phyloP scores from a whole-genome alignment of 2,329 filamentous ascomycete genomes.

The Apiospora koreana region DNA sequence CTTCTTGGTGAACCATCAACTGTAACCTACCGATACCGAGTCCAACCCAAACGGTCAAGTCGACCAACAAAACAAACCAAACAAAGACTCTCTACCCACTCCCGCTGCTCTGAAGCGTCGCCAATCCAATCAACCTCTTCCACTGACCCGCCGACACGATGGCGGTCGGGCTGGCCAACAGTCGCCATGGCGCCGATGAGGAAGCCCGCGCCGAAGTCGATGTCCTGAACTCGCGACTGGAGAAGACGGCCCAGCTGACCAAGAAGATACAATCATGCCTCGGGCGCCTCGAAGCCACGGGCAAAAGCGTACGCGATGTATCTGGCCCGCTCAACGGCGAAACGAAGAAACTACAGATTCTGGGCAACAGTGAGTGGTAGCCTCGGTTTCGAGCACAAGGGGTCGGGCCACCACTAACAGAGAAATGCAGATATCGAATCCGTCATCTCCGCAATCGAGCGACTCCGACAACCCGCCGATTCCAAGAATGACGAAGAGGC shows the following conservation, averaged over 20 bases:
- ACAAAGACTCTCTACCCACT: neutral
- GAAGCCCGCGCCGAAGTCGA: conserved; percentile 71
- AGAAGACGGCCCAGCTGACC: conserved; percentile 89
- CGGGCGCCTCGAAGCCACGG: conserved; percentile 79
- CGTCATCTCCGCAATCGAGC: conserved; percentile 83
- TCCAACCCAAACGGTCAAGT: too few relatives aligned
- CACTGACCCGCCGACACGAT: conserved; percentile 33
- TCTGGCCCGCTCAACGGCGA: conserved; percentile 92
- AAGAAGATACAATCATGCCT: conserved; percentile 94
- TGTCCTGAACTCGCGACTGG: conserved; percentile 71
- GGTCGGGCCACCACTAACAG: neutral
- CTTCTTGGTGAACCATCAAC: neutral
- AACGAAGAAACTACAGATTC: conserved; percentile 84
- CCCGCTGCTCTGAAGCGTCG: neutral
- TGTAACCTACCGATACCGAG: neutral
- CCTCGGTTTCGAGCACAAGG: neutral
- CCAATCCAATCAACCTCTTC: neutral
- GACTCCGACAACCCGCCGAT: conserved; percentile 86
- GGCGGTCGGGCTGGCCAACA: conserved; percentile 51
- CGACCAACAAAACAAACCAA: neutral
- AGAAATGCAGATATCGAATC: conserved; percentile 71
- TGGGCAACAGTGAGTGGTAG: conserved; percentile 68
- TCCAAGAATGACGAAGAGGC: conserved; percentile 90
- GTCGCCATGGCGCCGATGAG: conserved; percentile 59
- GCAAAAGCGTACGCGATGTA: conserved; percentile 87